Evolutionary conservation across 345 rosid genomes (phyloP).

Genomic region (Gynandropsis gynandra): DNA sequence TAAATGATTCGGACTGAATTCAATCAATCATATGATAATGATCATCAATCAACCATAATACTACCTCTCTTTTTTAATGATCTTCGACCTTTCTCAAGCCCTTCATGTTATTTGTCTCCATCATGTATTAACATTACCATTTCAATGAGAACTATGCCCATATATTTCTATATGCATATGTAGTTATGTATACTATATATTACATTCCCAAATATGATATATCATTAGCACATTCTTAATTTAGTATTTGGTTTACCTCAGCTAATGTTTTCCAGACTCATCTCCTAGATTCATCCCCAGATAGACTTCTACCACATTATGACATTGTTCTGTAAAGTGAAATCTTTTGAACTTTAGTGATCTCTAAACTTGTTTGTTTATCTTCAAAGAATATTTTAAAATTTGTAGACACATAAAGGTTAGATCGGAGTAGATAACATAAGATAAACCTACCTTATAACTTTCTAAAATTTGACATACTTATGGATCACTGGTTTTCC

Average conservation of each 20-base stretch:
- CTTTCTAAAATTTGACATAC: constrained; percentile 97
- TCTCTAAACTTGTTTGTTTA: constrained; percentile 68
- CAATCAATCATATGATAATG: no score
- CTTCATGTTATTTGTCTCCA: constrained; percentile 60
- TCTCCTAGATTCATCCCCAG: not conserved
- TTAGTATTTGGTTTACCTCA: no score
- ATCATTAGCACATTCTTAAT: no score
- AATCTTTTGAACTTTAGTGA: not conserved
- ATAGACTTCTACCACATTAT: not conserved
- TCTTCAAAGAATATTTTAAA: constrained; percentile 90
- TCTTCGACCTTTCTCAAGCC: constrained; percentile 55
- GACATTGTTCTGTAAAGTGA: no score
- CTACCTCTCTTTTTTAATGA: constrained; percentile 22
- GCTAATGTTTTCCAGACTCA: no score
- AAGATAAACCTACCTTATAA: constrained; percentile 57
- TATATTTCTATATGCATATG: no score
- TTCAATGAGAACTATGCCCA: constrained; percentile 5
- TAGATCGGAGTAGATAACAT: constrained; percentile 1
- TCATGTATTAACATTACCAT: constrained; percentile 31
- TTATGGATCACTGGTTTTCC: constrained; percentile 75
- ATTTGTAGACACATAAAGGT: constrained; percentile 32
- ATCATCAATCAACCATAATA: no score
- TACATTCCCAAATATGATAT: no score
- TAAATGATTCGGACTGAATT: no score
- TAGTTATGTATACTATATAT: no score